Evolutionary conservation across 495 filamentous ascomycete species (phyloP).

Genomic region (Penicillium canescens): DNA sequence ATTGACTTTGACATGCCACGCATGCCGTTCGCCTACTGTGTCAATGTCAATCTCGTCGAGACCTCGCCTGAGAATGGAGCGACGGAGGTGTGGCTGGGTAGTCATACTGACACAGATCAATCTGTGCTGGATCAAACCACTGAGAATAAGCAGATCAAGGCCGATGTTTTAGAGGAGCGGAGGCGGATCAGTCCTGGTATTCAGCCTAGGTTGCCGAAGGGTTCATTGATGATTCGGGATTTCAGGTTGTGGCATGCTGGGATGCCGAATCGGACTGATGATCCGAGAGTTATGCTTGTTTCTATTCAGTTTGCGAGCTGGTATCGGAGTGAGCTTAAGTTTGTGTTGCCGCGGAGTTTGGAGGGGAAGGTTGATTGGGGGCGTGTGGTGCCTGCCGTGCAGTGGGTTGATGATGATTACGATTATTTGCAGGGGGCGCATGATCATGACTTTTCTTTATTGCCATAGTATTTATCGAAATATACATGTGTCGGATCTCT

Average conservation of each 20-base stretch:
- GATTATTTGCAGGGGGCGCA: conserved; percentile 30
- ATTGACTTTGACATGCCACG: conserved; percentile 53
- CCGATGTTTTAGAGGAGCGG: conserved; percentile 29
- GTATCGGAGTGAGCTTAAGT: conserved; percentile 24
- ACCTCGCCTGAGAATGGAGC: conserved; percentile 36
- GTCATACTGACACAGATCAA: conserved; percentile 30
- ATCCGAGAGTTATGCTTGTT: conserved; percentile 45
- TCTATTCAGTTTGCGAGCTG: conserved; percentile 29
- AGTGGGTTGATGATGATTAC: conserved; percentile 29
- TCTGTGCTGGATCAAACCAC: conserved; percentile 21
- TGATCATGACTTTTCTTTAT: conserved; percentile 29
- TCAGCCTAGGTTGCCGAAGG: conserved; percentile 39
- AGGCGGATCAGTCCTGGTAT: conserved; percentile 30
- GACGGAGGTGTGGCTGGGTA: conserved; percentile 48
- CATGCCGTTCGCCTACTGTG: conserved; percentile 19
- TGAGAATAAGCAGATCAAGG: conserved; percentile 19
- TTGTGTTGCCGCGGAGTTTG: conserved; percentile 19
- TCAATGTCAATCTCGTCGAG: conserved; percentile 26
- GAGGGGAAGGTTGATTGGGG: conserved; percentile 20
- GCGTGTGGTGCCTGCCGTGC: conserved; percentile 15
- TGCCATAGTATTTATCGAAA: conserved; percentile 2
- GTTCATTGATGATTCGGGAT: conserved; percentile 41
- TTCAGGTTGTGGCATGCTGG: conserved; percentile 47
- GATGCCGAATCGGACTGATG: conserved; percentile 42
- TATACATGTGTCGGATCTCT: conserved; percentile 2